phyloP scores from a whole-genome alignment of 140 eudicot species.

The Cichorium intybus region DNA sequence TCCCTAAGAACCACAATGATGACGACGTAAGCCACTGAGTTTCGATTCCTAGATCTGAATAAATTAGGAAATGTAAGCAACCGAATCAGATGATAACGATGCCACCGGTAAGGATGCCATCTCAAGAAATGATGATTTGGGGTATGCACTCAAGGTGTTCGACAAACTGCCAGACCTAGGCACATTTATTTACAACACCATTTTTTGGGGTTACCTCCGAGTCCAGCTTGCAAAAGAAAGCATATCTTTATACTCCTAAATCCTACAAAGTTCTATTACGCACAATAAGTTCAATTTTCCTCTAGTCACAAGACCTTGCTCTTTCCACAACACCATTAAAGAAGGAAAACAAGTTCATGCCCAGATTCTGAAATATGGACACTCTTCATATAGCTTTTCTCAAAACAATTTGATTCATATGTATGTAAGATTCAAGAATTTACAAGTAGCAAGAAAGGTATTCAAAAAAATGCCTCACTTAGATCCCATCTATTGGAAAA shows the following conservation, averaged over 20 bases:
- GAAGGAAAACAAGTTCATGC: constrained; percentile 65
- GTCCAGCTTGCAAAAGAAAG: constrained; percentile 27
- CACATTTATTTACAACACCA: constrained; percentile 60
- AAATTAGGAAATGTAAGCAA: constrained; percentile 39
- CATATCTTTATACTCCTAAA: constrained; percentile 41
- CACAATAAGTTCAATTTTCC: constrained; percentile 76
- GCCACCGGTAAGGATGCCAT: constrained; percentile 55
- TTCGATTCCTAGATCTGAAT: constrained; percentile 48
- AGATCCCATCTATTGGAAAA: constrained; percentile 65
- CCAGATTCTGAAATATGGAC: constrained; percentile 60
- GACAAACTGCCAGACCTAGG: constrained; percentile 51
- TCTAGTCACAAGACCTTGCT: constrained; percentile 56
- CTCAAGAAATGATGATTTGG: constrained; percentile 48
- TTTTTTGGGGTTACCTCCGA: constrained; percentile 54
- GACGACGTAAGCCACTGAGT: constrained; percentile 28
- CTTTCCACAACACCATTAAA: too few species aligned
- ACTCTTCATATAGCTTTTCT: constrained; percentile 41
- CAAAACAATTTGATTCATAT: constrained; percentile 73
- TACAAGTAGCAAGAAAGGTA: constrained; percentile 65
- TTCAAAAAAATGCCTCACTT: constrained; percentile 44
- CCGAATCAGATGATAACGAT: constrained; percentile 44
- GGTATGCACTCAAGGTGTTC: constrained; percentile 60
- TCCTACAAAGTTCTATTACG: constrained; percentile 36
- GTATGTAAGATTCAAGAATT: too few species aligned
- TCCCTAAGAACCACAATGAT: constrained; percentile 47